Base-by-base conservation (phyloP, 2,329 filamentous ascomycete genomes). In the Alternaria panax region DNA sequence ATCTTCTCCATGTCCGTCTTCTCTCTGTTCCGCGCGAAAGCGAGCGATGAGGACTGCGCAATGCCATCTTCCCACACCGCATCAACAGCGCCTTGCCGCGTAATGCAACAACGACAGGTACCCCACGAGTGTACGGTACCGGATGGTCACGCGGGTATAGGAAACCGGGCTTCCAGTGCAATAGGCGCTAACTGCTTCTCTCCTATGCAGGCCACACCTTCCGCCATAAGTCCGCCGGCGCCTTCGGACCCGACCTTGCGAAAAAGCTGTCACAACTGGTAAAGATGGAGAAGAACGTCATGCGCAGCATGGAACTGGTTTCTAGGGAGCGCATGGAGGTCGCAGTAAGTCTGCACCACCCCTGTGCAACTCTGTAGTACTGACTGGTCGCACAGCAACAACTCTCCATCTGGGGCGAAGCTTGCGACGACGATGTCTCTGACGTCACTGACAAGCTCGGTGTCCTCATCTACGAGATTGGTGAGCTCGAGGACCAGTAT, bases 211-310 rank as follows among this genome's bases (percentile, higher is more conserved):
- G 89, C 75, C 87, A 91, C 84, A 87, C 84, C 41, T 87, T 93
- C 77, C 87, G 91, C 71, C 86, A 88, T 75, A 90, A 90, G 75
- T 86, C 89, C 42, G 90, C 91, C 65, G 91, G 91, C 68, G 89
- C 90, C 71, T 93, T 92, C 73, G 88, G 88, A 34, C 88, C 93
- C 58, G 95, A 99, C 74, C 89, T 99, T 59, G 91, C 95, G 59
- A 97, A 97, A 87, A 99, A 99, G 87, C 89, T 99, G 64, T 92
- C 93, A 40, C 92, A 96, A 83, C 87, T 99, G 53, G 95, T 99
- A 65, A 99, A 99, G 88, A 99, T 99, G 95, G 95, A 99, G 84
- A 99, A 99, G 89, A 98, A 99, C 78, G 92, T 97, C 57, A 99
- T 99, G 95, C 92, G 95, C 80, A 97, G 93, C 79, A 89, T 98